Percentiles rank a stretch among this genome's conserved stretches.
Conservation (phyloP, 2,329 filamentous ascomycete genomes). For the Fusarium bulbicola region DNA sequence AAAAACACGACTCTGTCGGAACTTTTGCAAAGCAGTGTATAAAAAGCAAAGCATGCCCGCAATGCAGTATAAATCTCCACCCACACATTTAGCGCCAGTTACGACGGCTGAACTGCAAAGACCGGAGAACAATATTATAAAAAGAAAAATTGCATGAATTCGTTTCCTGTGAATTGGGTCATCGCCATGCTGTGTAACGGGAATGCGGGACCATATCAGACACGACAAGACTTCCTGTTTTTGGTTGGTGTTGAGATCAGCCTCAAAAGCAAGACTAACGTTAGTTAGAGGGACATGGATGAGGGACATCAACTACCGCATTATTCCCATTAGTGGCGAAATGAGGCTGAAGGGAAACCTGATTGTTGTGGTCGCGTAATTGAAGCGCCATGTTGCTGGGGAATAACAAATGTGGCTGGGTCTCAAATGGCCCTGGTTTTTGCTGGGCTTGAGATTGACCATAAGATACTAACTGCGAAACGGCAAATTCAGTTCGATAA, state of each 20-base stretch:
- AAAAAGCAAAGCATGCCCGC: neutral
- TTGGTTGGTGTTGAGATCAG: neutral
- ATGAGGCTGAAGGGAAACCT: neutral
- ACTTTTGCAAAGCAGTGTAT: neutral
- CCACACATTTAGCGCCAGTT: no score
- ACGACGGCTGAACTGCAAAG: neutral
- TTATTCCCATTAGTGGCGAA: neutral
- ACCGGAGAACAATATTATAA: no score
- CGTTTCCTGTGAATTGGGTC: neutral
- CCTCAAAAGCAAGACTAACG: neutral
- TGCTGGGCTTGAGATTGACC: neutral
- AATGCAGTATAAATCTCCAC: neutral
- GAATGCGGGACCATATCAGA: neutral
- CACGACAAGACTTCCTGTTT: neutral
- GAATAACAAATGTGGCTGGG: accelerated
- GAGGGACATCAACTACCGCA: neutral
- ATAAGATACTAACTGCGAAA: neutral
- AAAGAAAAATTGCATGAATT: neutral
- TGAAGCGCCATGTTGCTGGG: accelerated
- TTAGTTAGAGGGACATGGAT: neutral
- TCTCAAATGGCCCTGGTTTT: no score
- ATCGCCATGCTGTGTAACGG: neutral
- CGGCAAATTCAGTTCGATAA: neutral
- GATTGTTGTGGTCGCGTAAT: neutral
- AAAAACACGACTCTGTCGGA: no score